Base-by-base conservation (phyloP, 106 monocot species). In the Posidonia australis region DNA sequence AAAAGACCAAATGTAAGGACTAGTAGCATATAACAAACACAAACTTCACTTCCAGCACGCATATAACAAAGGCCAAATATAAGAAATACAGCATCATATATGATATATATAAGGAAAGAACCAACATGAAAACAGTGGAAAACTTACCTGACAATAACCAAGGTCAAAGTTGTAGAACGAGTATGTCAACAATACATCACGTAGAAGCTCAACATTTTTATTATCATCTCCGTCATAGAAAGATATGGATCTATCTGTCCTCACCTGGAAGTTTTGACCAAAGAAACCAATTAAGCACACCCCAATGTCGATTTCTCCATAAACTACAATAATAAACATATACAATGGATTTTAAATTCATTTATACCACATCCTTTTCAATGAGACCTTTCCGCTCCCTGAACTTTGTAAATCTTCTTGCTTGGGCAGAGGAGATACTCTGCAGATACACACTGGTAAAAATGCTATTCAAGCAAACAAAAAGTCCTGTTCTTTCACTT, bases 111-210 rank as follows among this genome's bases (percentile, higher is more conserved):
- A 1, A 27, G 14, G 30, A 14, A 58, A 29, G 14, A 27, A 58
- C 56, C 56, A 56, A 58, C 28, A 1, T 58, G 6, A 9, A 26
- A 13, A 17, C 26, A 28, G 18, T 51, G 27, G 23, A 54, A 73
- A 27, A 25, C 0, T 77, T 75, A 96, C 94, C 82, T 96, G 94
- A 70, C 94, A 96, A 68, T 96, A 96, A 51, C 94, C 94, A 73
- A 96, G 90, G 74, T 96, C 94, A 80, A 96, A 96, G 74, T 96
- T 96, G 74, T 90, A 96, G 73, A 96, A 96, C 13, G 94, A 96
- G 70, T 96, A 96, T n/a, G 94, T 96, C 66, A 96, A 73, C 6
- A 96, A 81, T 76, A 96, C 82, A 63, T 96, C 86, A 76, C 74
- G 90, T 44, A 96, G 82, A 71, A 78, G 55, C 41, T 64, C 47